Evolutionary conservation across 345 rosid species (phyloP).

Genomic region (Punica granatum): DNA sequence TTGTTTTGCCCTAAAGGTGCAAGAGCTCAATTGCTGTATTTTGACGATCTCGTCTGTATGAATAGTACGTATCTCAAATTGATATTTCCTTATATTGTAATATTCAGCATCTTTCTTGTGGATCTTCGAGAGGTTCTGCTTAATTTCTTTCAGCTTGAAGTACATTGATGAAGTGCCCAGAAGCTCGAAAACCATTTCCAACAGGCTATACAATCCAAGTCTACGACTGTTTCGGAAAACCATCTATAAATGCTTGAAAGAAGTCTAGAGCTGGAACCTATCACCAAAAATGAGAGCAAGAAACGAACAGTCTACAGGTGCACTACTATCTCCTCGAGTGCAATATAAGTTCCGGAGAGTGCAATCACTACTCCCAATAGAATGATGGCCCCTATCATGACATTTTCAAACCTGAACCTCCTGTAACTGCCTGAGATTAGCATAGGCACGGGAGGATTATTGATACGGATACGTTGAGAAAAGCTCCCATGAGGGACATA

Average conservation of each 20-base stretch:
- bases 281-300: too few species aligned
- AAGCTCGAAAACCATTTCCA: neutral
- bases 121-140: neutral
- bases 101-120: neutral
- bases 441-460: conserved; percentile 23
- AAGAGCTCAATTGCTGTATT: too few species aligned
- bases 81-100: neutral
- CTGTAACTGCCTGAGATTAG: conserved; percentile 17
- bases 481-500: conserved; percentile 25
- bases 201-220: neutral
- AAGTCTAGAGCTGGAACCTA: too few species aligned
- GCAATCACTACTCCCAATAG: conserved; percentile 11
- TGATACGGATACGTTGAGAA: conserved; percentile 15
- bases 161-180: neutral
- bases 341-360: conserved; percentile 17
- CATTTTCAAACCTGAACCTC: conserved; percentile 11
- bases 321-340: conserved; percentile 11
- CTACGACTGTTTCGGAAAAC: neutral
- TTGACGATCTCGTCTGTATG: too few species aligned
- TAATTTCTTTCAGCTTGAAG: neutral
- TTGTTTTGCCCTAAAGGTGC: neutral
- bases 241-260: too few species aligned
- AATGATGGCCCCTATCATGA: conserved; percentile 7
- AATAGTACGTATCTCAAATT: neutral
- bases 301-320: neutral